Base-by-base conservation (phyloP, 495 filamentous ascomycete species). In the Halenospora varia region DNA sequence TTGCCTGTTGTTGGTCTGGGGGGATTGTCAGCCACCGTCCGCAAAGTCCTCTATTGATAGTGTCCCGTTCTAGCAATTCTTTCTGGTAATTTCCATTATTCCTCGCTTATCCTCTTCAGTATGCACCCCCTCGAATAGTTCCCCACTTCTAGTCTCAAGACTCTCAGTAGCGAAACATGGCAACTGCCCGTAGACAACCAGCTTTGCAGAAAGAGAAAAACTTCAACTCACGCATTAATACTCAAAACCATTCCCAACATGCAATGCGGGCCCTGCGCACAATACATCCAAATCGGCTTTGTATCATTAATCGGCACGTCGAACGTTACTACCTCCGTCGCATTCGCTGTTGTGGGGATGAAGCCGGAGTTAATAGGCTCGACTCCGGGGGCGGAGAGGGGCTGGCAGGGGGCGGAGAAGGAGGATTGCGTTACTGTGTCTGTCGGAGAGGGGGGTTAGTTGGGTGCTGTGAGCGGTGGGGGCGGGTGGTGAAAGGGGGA, bases 371-470 rank as follows among this genome's bases (percentile, higher is more conserved):
- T 85, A 66, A 88, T 77, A 51, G 82, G 81, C 13, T 47, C 48
- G 0, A 72, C 73, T 62, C 67, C 56, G 57, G 73, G 77, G 68
- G 62, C 63, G 59, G 65, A 59, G 56, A 80, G 66, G 40, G 84
- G 82, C n/a, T 77, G 69, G 71, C 88, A 90, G 0, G 88, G 86
- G 51, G 76, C 67, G 61, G 78, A 74, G 70, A 89, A 90, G 56
- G 75, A 76, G 39, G 83, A 82, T 70, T 90, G 81, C 1, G 74
- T 82, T 41, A 88, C 83, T 25, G 83, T 85, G 75, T 90, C 29
- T 35, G 13, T 35, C n/a, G n/a, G n/a, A n/a, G n/a, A 2, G 2
- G 41, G 41, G 10, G 19, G 41, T 44, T 44, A 44, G 41, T 11
- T n/a, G n/a, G 41, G 2, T 11, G 41, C 9, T 41, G 3, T 44